Conservation (phyloP, 1,139 yeast species). For the Scheffersomyces cryptocercus region DNA sequence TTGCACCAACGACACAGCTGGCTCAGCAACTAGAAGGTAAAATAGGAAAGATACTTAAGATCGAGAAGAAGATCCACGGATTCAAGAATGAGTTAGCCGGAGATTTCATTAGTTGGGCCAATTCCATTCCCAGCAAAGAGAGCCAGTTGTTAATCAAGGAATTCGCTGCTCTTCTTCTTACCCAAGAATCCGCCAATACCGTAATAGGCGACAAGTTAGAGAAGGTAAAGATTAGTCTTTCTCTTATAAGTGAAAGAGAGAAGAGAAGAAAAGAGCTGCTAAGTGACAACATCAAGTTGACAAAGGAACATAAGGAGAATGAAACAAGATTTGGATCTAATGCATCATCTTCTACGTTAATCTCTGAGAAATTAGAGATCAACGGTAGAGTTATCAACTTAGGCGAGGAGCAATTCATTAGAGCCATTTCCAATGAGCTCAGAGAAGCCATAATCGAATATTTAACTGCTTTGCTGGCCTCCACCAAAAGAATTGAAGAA, state of each 20-base stretch:
- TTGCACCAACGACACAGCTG: constrained; percentile 7
- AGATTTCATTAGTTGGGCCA: constrained; percentile 45
- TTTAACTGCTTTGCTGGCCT: constrained; percentile 33
- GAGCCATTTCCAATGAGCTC: constrained; percentile 47
- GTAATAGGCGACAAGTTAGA: constrained; percentile 40
- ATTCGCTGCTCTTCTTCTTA: constrained; percentile 36
- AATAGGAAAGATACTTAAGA: constrained; percentile 32
- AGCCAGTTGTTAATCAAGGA: constrained; percentile 40
- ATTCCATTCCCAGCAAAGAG: constrained; percentile 37
- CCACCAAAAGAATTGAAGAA: constrained; percentile 29
- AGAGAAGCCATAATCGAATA: constrained; percentile 48
- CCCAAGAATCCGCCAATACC: constrained; percentile 34
- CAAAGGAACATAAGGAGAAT: constrained; percentile 35
- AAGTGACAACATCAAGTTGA: constrained; percentile 31
- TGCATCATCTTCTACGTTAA: constrained; percentile 37
- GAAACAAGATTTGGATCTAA: constrained; percentile 50
- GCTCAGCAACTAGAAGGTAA: constrained; percentile 21
- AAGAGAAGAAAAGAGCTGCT: constrained; percentile 41
- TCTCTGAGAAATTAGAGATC: constrained; percentile 46
- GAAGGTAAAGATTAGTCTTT: constrained; percentile 40
- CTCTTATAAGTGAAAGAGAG: constrained; percentile 53
- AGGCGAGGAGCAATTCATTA: constrained; percentile 49
- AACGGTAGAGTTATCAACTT: constrained; percentile 37
- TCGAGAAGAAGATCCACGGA: constrained; percentile 32
- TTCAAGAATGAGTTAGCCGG: constrained; percentile 36